Conservation (phyloP, 495 filamentous ascomycete species). For the Daldinia decipiens region DNA sequence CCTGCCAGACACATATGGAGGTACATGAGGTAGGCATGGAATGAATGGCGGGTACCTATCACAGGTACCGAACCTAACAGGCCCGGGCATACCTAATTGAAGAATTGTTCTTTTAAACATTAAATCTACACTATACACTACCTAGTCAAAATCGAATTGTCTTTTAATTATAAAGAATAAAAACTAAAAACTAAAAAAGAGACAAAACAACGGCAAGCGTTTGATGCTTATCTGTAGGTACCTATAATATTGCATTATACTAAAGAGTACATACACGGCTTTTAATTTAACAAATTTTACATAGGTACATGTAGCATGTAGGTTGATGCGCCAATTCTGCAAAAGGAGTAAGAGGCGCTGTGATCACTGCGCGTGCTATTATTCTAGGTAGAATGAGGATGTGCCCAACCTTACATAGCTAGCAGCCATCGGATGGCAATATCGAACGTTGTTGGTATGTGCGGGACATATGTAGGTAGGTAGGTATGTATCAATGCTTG, state of each 20-base stretch:
- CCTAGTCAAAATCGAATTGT: too few species aligned
- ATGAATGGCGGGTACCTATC: too few species aligned
- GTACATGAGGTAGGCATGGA: too few species aligned
- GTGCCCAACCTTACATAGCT: slow-evolving; percentile 9
- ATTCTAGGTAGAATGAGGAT: slow-evolving; percentile 46
- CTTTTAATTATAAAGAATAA: too few species aligned
- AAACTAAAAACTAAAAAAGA: too few species aligned
- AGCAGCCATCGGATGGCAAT: slow-evolving; percentile 25
- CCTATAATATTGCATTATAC: background rate
- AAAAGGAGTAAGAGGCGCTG: slow-evolving; percentile 34
- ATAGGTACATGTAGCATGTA: slow-evolving; percentile 3
- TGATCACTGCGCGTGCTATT: slow-evolving; percentile 36
- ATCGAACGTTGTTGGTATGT: slow-evolving; percentile 39
- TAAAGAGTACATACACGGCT: background rate
- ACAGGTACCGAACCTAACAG: background rate
- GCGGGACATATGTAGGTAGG: too few species aligned
- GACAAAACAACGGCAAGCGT: too few species aligned
- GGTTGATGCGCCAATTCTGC: slow-evolving; percentile 11
- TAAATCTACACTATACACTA: too few species aligned
- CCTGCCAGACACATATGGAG: too few species aligned
- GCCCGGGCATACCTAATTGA: background rate
- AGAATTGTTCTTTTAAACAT: background rate
- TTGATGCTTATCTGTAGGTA: too few species aligned
- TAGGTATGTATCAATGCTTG: slow-evolving; percentile 30
- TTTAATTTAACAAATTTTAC: background rate